Conservation (phyloP, 1,139 yeast species). For the Debaryomyces udenii region DNA sequence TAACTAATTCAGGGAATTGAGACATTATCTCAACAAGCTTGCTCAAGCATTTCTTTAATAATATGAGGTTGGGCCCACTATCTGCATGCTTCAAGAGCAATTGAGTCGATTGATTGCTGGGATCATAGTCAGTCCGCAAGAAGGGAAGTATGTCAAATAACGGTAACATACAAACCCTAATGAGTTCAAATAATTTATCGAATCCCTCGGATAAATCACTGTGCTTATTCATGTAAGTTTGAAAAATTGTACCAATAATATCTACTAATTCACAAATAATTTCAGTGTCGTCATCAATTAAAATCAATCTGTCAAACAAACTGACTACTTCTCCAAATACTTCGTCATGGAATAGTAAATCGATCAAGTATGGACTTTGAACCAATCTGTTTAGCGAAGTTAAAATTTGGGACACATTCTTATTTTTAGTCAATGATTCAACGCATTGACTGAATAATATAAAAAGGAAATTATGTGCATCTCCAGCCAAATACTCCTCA, state of each 20-base stretch:
- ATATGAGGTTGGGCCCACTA: constrained; percentile 35
- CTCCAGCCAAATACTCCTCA: constrained; percentile 53
- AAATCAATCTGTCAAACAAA: constrained; percentile 69
- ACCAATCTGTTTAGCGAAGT: constrained; percentile 60
- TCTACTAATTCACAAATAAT: constrained; percentile 58
- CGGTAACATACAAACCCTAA: constrained; percentile 72
- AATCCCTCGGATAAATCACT: constrained; percentile 47
- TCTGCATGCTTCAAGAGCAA: constrained; percentile 36
- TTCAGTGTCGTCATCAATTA: constrained; percentile 57
- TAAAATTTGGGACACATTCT: constrained; percentile 47
- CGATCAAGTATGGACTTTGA: constrained; percentile 58
- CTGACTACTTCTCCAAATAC: constrained; percentile 79
- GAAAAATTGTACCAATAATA: constrained; percentile 54
- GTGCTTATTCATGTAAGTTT: constrained; percentile 28
- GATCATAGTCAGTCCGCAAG: constrained; percentile 49
- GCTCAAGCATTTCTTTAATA: constrained; percentile 58
- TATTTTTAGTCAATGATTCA: constrained; percentile 63
- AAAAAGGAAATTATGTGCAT: constrained; percentile 74
- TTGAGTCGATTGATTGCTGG: constrained; percentile 35
- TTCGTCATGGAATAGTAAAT: constrained; percentile 64
- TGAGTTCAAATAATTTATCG: constrained; percentile 79
- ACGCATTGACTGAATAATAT: constrained; percentile 84
- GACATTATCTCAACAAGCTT: constrained; percentile 63
- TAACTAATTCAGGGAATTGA: constrained; percentile 66
- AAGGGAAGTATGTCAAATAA: constrained; percentile 64